phyloP scores from a whole-genome alignment of 805 yeast species.

The Cyberlindnera lachancei region DNA sequence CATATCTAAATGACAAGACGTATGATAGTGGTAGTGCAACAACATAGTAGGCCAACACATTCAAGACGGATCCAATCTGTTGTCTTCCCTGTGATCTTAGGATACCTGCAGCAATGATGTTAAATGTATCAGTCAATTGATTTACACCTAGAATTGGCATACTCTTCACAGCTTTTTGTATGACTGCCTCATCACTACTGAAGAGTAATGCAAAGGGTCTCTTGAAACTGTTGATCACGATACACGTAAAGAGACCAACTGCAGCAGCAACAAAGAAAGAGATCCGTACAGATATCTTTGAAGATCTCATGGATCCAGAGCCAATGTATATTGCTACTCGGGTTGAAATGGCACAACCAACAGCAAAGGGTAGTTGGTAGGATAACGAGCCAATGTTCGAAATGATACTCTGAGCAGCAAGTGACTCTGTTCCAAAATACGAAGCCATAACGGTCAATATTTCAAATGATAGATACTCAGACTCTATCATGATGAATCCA shows the following conservation, averaged over 20 bases:
- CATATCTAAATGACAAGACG: constrained; percentile 42
- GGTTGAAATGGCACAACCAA: constrained; percentile 64
- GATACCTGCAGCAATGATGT: constrained; percentile 65
- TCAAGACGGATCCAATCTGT: constrained; percentile 61
- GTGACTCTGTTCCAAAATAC: constrained; percentile 39
- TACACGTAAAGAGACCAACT: constrained; percentile 45
- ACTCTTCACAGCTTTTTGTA: constrained; percentile 39
- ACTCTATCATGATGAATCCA: constrained; percentile 67
- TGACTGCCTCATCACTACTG: constrained; percentile 54
- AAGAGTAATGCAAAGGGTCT: constrained; percentile 48
- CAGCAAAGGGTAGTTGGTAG: constrained; percentile 69
- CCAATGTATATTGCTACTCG: constrained; percentile 71
- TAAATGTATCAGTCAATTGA: constrained; percentile 63
- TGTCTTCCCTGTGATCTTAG: constrained; percentile 75
- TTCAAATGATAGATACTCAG: constrained; percentile 72
- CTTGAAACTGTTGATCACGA: constrained; percentile 39
- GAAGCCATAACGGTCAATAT: constrained; percentile 58
- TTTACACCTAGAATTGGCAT: constrained; percentile 61
- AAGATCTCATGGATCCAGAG: constrained; percentile 37
- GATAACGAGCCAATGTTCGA: constrained; percentile 50
- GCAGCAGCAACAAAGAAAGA: constrained; percentile 38
- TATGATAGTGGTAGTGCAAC: constrained; percentile 65
- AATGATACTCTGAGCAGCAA: constrained; percentile 47
- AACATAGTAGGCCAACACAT: constrained; percentile 62
- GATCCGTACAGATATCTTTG: constrained; percentile 35